Conservation (phyloP, 371 early-diverging fungal species). For the Blakeslea trispora region DNA sequence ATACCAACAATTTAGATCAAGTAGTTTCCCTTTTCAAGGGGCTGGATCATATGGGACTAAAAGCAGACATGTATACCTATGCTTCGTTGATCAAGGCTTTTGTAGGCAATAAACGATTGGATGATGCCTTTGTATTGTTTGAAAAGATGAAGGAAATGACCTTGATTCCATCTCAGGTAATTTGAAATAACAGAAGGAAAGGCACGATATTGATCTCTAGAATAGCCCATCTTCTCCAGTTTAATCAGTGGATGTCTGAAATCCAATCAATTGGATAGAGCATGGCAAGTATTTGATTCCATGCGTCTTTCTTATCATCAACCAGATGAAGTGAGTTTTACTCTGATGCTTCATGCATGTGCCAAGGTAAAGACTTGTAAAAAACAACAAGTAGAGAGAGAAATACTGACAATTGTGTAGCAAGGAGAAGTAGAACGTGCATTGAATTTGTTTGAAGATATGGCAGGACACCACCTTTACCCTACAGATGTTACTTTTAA, state of each 20-base stretch:
- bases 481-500: constrained; percentile 87
- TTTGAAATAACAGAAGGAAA: not conserved
- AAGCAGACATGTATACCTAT: constrained; percentile 69
- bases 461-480: constrained; percentile 64
- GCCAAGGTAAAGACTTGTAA: constrained; percentile 53
- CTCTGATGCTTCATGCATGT: constrained; percentile 92
- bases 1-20: constrained; percentile 61
- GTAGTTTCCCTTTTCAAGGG: constrained; percentile 59
- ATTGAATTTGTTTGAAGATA: constrained; percentile 82
- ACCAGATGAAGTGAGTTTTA: constrained; percentile 79
- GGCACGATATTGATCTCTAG: not conserved
- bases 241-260: constrained; percentile 86
- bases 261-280: constrained; percentile 65
- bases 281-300: constrained; percentile 91
- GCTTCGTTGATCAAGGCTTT: constrained; percentile 75
- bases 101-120: constrained; percentile 54
- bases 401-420: no score
- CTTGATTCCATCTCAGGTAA: constrained; percentile 48
- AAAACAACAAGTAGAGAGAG: constrained; percentile 9
- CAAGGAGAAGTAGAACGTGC: constrained; percentile 79
- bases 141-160: constrained; percentile 66
- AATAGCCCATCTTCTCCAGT: constrained; percentile 69
- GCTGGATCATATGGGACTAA: constrained; percentile 44
- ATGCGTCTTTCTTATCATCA: constrained; percentile 80
- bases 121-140: constrained; percentile 76